phyloP scores from a whole-genome alignment of 164 flowering plant species.

The Liriodendron chinense region DNA sequence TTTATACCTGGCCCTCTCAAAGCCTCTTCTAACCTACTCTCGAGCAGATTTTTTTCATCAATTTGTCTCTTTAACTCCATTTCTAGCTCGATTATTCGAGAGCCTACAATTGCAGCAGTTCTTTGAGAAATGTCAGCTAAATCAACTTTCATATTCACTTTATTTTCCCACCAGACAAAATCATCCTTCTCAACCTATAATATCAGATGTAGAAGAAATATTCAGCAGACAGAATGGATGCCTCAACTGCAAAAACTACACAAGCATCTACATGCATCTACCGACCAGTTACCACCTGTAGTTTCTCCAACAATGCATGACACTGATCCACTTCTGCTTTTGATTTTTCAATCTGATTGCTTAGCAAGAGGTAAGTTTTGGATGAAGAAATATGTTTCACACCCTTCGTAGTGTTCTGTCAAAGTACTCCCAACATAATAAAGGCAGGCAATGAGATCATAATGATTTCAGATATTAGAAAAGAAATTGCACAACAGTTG shows the following conservation, averaged over 20 bases:
- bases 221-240: slow-evolving; percentile 15
- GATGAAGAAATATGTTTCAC: slow-evolving; percentile 61
- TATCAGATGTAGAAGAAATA: slow-evolving; percentile 7
- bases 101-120: slow-evolving; percentile 49
- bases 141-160: slow-evolving; percentile 62
- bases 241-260: slow-evolving; percentile 10
- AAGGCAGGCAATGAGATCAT: neutral
- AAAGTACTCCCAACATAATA: slow-evolving; percentile 16
- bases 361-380: slow-evolving; percentile 43
- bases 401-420: slow-evolving; percentile 71
- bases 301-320: slow-evolving; percentile 64
- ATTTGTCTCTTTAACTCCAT: slow-evolving; percentile 49
- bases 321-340: slow-evolving; percentile 61
- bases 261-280: slow-evolving; percentile 33
- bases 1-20: slow-evolving; percentile 72
- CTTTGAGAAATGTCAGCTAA: slow-evolving; percentile 64
- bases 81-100: slow-evolving; percentile 51
- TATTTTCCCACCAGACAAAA: slow-evolving; percentile 74
- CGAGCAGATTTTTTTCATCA: slow-evolving; percentile 51
- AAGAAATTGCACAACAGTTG: neutral
- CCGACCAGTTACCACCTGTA: slow-evolving; percentile 85
- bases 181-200: slow-evolving; percentile 73
- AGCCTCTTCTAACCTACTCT: slow-evolving; percentile 60
- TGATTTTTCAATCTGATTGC: slow-evolving; percentile 70
- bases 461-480: neutral